Percentiles rank a stretch among this genome's conserved stretches.
phyloP scores from a whole-genome alignment of 1,284 basidiomycete species.

The Phellinidium pouzarii region DNA sequence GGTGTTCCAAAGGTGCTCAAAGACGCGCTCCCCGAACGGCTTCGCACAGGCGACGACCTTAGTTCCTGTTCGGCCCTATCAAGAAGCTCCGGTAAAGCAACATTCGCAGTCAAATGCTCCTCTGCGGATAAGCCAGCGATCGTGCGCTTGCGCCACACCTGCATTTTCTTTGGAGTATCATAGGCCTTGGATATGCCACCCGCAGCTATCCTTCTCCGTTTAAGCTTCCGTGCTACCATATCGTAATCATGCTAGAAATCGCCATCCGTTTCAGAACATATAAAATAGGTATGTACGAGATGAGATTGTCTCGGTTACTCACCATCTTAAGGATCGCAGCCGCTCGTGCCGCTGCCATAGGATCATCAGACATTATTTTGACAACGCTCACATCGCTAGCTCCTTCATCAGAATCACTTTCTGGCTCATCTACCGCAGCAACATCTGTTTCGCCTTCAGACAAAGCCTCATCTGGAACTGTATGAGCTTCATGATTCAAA shows the following conservation, averaged over 20 bases:
- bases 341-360: slow-evolving; percentile 78
- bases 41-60: slow-evolving; percentile 20
- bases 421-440: slow-evolving; percentile 16
- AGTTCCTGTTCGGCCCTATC: slow-evolving; percentile 53
- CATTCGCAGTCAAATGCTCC: slow-evolving; percentile 47
- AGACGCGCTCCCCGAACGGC: slow-evolving; percentile 11
- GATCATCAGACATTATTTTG: slow-evolving; percentile 77
- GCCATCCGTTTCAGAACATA: neutral
- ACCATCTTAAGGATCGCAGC: slow-evolving; percentile 85
- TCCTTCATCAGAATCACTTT: slow-evolving; percentile 23
- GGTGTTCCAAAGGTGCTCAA: slow-evolving; percentile 5
- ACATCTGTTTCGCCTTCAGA: slow-evolving; percentile 13
- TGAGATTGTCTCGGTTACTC: slow-evolving; percentile 21
- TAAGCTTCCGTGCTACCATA: slow-evolving; percentile 48
- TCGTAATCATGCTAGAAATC: slow-evolving; percentile 73
- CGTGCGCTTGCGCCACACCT: slow-evolving; percentile 29
- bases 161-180: slow-evolving; percentile 21
- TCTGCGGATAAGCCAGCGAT: slow-evolving; percentile 41
- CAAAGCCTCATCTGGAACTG: neutral
- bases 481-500: neutral
- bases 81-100: slow-evolving; percentile 49
- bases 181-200: slow-evolving; percentile 32
- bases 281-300: no score
- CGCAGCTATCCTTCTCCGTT: slow-evolving; percentile 22
- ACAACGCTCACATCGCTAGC: slow-evolving; percentile 38